A percentile compares a stretch with the other conserved stretches of the same genome.
Conservation (phyloP, 2,329 filamentous ascomycete species). For the Monilinia fructicola region DNA sequence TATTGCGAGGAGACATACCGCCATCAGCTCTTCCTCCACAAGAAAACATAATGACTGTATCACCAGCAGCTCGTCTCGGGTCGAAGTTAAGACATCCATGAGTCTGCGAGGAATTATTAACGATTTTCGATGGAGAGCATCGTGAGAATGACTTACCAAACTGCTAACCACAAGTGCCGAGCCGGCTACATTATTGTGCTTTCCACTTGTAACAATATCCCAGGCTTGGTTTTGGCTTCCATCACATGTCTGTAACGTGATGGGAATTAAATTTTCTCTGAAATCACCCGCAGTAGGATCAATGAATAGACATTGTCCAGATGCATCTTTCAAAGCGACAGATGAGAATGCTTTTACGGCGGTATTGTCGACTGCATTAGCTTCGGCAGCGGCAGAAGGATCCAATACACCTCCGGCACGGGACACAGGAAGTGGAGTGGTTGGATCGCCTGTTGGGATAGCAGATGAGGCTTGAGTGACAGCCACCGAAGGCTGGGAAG, state of each 20-base stretch:
- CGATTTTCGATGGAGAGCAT: background rate
- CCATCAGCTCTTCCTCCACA: constrained; percentile 60
- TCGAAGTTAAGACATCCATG: constrained; percentile 61
- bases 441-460: constrained; percentile 11
- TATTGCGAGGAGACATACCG: constrained; percentile 24
- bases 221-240: constrained; percentile 45
- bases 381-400: constrained; percentile 41
- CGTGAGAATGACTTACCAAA: constrained; percentile 41
- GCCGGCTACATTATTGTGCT: constrained; percentile 50
- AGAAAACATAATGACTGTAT: constrained; percentile 57
- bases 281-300: constrained; percentile 49
- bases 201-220: constrained; percentile 50
- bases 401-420: constrained; percentile 18
- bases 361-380: constrained; percentile 46
- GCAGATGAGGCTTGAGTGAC: background rate
- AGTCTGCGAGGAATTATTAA: constrained; percentile 42
- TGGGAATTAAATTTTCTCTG: constrained; percentile 47
- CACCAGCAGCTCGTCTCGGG: constrained; percentile 50
- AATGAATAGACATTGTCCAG: constrained; percentile 46
- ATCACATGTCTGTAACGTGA: constrained; percentile 46
- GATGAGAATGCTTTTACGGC: constrained; percentile 45
- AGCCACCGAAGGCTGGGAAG: background rate
- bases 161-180: constrained; percentile 56
- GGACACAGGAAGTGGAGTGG: constrained; percentile 2
- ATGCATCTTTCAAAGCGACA: constrained; percentile 46